Evolutionary conservation across 306 rosid species (phyloP), one percentile per base, ranked within the genome.

Genomic region (Abrus precatorius): DNA sequence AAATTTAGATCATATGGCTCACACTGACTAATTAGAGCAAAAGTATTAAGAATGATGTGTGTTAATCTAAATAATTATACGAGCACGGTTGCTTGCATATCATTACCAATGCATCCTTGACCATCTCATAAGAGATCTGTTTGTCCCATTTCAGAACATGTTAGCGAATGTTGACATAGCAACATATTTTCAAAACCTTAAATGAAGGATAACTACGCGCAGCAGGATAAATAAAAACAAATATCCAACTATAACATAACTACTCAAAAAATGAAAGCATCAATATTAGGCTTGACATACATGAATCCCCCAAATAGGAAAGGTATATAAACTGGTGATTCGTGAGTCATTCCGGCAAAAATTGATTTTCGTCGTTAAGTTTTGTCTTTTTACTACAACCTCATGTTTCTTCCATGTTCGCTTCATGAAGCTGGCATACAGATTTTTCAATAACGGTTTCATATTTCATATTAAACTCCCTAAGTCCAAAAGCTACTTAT

Each of bases 21-120:
- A 14, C n/a, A 28, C 32, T 52, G 44, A 48, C 45, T 28, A 29
- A 65, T 33, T 32, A 10, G 72, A 38, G 61, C 27, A 52, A 4
- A 36, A 32, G 60, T 10, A 20, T 30, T 69, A 59, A 74, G 74
- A 12, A 66, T 48, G 40, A 14, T 67, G 32, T 10, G 5, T 50
- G 64, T 68, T 76, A 45, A 6, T 40, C 34, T 40, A 69, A 57
- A 28, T 52, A 20, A 54, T 68, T 11, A 32, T 66, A 59, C 10
- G 68, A 10, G 61, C 78, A 50, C 14, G 69, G 75, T 70, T 61
- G 60, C 30, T 77, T 45, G 74, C 40, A 41, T 67, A 56, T 69
- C 47, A 67, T 40, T 20, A 62, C 49, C 61, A 29, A 12, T 70
- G 77, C 83, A 45, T 68, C 69, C 76, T 43, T 10, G 11, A 40